Base-by-base conservation (phyloP, 345 rosid genomes). In the Salix arbutifolia region DNA sequence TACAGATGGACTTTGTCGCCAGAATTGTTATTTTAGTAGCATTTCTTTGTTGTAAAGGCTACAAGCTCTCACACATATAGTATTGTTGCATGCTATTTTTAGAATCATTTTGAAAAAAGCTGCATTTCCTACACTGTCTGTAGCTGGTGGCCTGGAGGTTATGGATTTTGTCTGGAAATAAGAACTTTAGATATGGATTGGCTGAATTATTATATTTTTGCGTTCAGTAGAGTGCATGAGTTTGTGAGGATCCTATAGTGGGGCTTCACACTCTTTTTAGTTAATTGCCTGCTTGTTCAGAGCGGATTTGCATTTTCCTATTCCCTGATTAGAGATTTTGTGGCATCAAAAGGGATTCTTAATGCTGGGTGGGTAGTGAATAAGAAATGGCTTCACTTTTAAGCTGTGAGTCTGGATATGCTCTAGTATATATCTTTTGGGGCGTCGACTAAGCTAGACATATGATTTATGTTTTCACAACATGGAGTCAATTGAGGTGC, bases 1-100 rank as follows among this genome's bases (percentile, higher is more conserved):
- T 77, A 74, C 88, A 84, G 84, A 70, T 84, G 66, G 85, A 30
- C 74, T 66, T 67, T 81, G 83, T 84, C 80, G 35, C 75, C 25
- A 25, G 37, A 61, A 65, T 73, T 69, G 56, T 62, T 79, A 35
- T 35, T 84, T 81, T 77, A 83, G 48, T 69, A 23, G 31, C 64
- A 48, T 77, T 58, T 76, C 79, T 70, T 7, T 71, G 77, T 69
- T 72, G 69, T 73, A 65, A 78, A 56, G 75, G 68, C 48, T 58
- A 33, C 44, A 70, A 46, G 30, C 44, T 16, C 44, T 16, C 44
- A 61, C 75, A 71, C 58, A 78, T 76, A 68, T 76, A 53, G 62
- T 79, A 71, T 69, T 58, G 74, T 79, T 69, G 74, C 68, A 7
- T 53, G 64, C 80, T 82, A 83, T 81, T 74, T 80, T 74, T 79